Conservation (phyloP, 225 moss, liverwort and hornwort species). For the Polytrichum formosum region DNA sequence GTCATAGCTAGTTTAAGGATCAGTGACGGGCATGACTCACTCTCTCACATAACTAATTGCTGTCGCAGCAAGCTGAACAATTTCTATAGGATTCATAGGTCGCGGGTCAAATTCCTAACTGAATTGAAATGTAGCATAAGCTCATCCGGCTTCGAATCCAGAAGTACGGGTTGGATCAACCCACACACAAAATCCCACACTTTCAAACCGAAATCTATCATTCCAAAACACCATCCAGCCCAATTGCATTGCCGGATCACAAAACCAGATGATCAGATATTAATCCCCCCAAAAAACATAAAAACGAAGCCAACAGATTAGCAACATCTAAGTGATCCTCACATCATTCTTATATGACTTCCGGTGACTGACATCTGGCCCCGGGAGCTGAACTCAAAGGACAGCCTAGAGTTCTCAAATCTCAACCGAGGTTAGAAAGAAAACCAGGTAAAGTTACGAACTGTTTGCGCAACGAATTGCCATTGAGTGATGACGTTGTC, state of each 20-base stretch:
- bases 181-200: no score
- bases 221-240: no score
- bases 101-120: no score
- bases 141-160: no score
- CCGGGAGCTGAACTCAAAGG: neutral
- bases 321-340: neutral
- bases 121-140: no score
- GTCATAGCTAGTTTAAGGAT: no score
- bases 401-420: neutral
- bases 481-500: slow-evolving; percentile 78
- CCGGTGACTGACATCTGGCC: neutral
- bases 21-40: no score
- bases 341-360: neutral
- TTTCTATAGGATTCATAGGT: no score
- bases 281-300: neutral
- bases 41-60: no score
- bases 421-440: neutral
- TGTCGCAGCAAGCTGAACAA: no score
- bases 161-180: no score
- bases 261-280: neutral
- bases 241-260: neutral
- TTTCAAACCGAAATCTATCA: no score
- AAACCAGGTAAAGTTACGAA: slow-evolving; percentile 1
- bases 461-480: slow-evolving; percentile 67
- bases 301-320: neutral